Conservation (phyloP, 2,329 filamentous ascomycete genomes). For the Rugonectria rugulosa region DNA sequence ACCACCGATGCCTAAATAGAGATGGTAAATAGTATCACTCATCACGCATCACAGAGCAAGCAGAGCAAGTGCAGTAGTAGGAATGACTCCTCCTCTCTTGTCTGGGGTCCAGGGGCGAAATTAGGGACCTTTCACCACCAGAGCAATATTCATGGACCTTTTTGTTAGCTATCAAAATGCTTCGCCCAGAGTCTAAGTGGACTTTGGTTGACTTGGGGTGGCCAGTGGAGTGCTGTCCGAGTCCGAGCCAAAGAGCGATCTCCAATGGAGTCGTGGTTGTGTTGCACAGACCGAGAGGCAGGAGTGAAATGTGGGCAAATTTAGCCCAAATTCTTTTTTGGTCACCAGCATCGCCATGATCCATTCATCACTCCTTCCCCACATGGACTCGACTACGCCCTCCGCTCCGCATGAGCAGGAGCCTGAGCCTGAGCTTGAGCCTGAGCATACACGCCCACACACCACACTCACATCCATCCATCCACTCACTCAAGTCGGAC, state of each 20-base stretch:
- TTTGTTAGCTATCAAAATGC: background rate
- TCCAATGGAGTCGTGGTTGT: too few species aligned
- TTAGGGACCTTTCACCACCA: too few species aligned
- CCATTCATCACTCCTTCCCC: background rate
- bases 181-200: slow-evolving; percentile 11
- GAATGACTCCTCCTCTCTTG: background rate
- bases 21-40: background rate
- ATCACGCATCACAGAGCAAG: slow-evolving; percentile 22
- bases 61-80: slow-evolving; percentile 10
- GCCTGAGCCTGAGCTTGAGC: too few species aligned
- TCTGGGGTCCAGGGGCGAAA: slow-evolving; percentile 4
- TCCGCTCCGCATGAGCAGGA: background rate
- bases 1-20: background rate
- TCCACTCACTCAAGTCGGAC: too few species aligned
- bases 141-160: too few species aligned
- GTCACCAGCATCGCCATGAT: slow-evolving; percentile 11
- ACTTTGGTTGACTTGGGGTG: too few species aligned
- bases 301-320: slow-evolving; percentile 24
- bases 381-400: background rate
- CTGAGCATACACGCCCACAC: background rate
- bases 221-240: slow-evolving; percentile 4
- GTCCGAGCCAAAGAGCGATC: too few species aligned
- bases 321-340: slow-evolving; percentile 31
- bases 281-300: background rate
- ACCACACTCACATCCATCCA: too few species aligned